Evolutionary conservation across 2,329 filamentous ascomycete species (phyloP), one percentile per base, ranked within the genome.

Genomic region (Trichoderma citrinoviride): DNA sequence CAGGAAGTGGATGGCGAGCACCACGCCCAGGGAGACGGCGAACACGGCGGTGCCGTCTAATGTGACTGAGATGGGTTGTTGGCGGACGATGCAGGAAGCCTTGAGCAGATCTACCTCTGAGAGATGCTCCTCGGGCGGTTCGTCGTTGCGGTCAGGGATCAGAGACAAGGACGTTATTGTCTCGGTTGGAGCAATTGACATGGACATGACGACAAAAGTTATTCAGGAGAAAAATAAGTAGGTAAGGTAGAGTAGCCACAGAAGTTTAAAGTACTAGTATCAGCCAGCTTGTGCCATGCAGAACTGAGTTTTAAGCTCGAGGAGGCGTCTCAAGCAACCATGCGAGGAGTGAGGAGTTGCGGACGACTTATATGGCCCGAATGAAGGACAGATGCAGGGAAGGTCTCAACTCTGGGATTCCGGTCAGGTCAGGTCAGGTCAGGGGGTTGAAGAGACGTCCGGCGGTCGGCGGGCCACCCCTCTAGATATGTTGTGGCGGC

Each of bases 1-100:
- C 50, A 85, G 69, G 64, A 83, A 79, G 69, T 85, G 82, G 70
- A 87, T 81, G 68, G 80, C 78, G 40, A 82, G 68, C 44, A 86
- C 79, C 64, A 87, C 78, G 21, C 77, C 68, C 29, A 82, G 65
- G 5, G 82, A 75, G 12, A 80, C 71, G 46, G 76, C 71, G 60
- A 84, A 78, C 65, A 86, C 80, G 69, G 79, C 76, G 7, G 77
- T 73, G 43, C 81, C 82, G 61, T 84, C 79, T 15, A 88, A 79
- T 0, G 84, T 86, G 60, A 87, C 71, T 46, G 80, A 81, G 62
- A 86, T 77, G 50, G 83, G 78, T 68, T 81, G 78, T 71, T 85
- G 82, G 40, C 79, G 79, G 67, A 83, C 70, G 37, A 72, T 33
- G 43, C 63, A 67, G 6, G 64, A 58, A 10, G 61, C 41, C 12